Percentiles rank a stretch among this genome's conserved stretches.
phyloP scores from a whole-genome alignment of 2,329 filamentous ascomycete species.

The Cladophialophora chaetospira region DNA sequence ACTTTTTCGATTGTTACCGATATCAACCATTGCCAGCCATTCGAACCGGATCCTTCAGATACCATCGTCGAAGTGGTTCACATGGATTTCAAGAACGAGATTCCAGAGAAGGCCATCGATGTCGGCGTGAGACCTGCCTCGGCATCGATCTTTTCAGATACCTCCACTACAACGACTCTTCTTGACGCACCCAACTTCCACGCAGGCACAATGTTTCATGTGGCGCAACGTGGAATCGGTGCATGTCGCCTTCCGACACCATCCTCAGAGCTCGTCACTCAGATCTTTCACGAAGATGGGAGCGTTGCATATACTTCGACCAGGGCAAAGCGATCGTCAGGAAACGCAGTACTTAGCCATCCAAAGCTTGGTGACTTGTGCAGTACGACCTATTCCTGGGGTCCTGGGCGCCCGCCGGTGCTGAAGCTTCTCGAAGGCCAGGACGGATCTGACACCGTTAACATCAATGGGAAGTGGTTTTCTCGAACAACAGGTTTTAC shows the following conservation, averaged over 20 bases:
- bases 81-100: too few species aligned
- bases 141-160: constrained; percentile 1
- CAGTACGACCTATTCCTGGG: constrained; percentile 61
- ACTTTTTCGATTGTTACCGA: neutral
- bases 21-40: neutral
- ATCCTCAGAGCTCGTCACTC: constrained; percentile 41
- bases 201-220: constrained; percentile 24
- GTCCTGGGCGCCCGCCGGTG: constrained; percentile 55
- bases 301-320: constrained; percentile 55
- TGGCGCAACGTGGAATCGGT: constrained; percentile 37
- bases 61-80: neutral
- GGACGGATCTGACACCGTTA: constrained; percentile 35
- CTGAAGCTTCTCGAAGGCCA: constrained; percentile 40
- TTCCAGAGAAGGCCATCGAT: neutral
- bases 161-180: constrained; percentile 6
- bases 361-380: constrained; percentile 42
- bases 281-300: constrained; percentile 40
- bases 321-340: constrained; percentile 51
- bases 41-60: constrained; percentile 2
- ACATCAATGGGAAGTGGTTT: constrained; percentile 44
- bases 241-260: constrained; percentile 41
- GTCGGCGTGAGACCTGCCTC: constrained; percentile 8
- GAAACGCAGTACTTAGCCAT: constrained; percentile 51
- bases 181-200: constrained; percentile 7
- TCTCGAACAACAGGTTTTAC: constrained; percentile 53